Evolutionary conservation across 1,284 basidiomycete genomes (phyloP), one percentile per base, ranked within the genome.

Genomic region (Austroboletus niveus): DNA sequence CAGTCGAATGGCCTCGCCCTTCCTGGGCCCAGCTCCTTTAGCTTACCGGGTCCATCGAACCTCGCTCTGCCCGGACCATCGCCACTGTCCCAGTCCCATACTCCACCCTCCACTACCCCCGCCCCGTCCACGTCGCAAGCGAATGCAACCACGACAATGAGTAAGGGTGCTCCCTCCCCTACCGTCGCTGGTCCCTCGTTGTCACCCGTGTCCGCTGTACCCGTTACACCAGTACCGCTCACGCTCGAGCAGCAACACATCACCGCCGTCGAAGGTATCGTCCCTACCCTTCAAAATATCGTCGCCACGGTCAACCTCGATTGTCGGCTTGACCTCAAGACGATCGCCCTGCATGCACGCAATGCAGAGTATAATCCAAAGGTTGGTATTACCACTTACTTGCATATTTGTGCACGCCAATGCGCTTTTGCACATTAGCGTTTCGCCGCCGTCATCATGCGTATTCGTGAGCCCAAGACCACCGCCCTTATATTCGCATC

Each of bases 341-440:
- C 97, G 47, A 99, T 99, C 58, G 96, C 96, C 17, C 74, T 99
- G 56, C 97, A 99, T 64, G 97, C 97, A 1, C 83, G 97, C 57
- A 99, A 99, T 72, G 97, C 97, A 40, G 97, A 99, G 76, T 99
- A 99, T 75, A 99, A 98, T 70, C 97, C 97, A 45, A 99, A 99
- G 92, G 95, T 98, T 82, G 72, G 90, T 88, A 79, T 69, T 60
- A 66, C 72, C 60, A 62, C 61, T 70, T 66, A 42, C 59, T 60
- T 70, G 66, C 69, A 70, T 60, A 56, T 62, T 63, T 72, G 70
- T 77, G 76, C 78, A 81, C 76, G 76, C 79, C 83, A 80, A 82
- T 79, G 69, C 69, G 74, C 75, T 76, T 75, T 76, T 73, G 77
- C 77, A 74, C 62, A 57, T 67, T 81, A 98, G 94, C 95, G 97